Base-by-base conservation (phyloP, 345 rosid species). In the Euclidium syriacum region DNA sequence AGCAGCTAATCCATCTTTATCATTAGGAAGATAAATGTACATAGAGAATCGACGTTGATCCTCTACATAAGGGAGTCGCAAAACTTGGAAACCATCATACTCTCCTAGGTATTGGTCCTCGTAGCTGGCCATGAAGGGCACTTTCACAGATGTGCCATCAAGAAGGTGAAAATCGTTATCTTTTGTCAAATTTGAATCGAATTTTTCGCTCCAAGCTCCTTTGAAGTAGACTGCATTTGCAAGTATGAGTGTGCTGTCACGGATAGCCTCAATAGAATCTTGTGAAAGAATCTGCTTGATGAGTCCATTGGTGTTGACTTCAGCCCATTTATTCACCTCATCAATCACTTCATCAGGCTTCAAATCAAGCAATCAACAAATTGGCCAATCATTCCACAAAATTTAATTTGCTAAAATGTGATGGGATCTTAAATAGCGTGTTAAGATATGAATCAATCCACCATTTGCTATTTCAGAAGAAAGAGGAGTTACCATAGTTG, bases 201-300 rank as follows among this genome's bases (percentile, higher is more conserved):
- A 84, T 53, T 68, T 79, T 10, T 75, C 74, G 41, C 32, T 67
- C 91, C 96, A 89, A 64, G 78, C 71, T 55, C 83, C 91, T 68
- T 84, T 84, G 73, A 86, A 89, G 35, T 89, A 89, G 7, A 89
- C 68, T 8, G 87, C 96, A 79, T 84, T 89, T 2, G 86, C 72
- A 12, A 86, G 72, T 22, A 84, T 64, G 34, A 86, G 85, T 71
- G 52, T 71, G 49, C 87, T 77, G 0, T 17, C 30, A 42, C 23
- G 18, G 29, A 61, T 34, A 34, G 3, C 1, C 1, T 84, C 77
- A 4, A 80, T 80, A 4, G 81, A 76, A 3, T 77, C 77, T 3
- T 68, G 38, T 18, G 94, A 80, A 30, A 89, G 83, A 73, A 88
- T 67, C 40, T 88, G 68, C 39, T 81, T 73, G 67, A 85, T 79